phyloP scores from a whole-genome alignment of 2,329 filamentous ascomycete genomes.

The Dothiorella sarmentorum region DNA sequence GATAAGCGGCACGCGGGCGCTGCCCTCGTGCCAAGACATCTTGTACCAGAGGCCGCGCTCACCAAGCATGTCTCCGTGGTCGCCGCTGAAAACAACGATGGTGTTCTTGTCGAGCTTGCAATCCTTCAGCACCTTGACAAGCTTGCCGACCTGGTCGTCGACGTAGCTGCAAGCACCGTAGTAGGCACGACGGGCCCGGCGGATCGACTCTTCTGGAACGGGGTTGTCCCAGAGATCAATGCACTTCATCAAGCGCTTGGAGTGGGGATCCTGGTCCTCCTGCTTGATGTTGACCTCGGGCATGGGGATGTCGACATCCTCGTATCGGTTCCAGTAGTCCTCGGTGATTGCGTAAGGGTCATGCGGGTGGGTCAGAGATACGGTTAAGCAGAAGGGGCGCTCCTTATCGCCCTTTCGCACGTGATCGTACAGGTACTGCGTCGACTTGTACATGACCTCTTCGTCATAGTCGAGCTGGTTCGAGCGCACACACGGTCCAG shows the following conservation, averaged over 20 bases:
- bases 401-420: constrained; percentile 70
- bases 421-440: constrained; percentile 86
- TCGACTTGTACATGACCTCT: constrained; percentile 89
- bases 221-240: constrained; percentile 82
- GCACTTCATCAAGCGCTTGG: constrained; percentile 79
- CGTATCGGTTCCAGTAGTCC: constrained; percentile 91
- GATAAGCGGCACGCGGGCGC: constrained; percentile 82
- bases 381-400: constrained; percentile 80
- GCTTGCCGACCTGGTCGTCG: constrained; percentile 83
- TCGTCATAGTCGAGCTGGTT: constrained; percentile 97
- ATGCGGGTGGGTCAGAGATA: constrained; percentile 91
- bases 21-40: constrained; percentile 95
- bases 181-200: constrained; percentile 80
- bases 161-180: constrained; percentile 93
- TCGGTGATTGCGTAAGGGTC: constrained; percentile 93
- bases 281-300: constrained; percentile 75
- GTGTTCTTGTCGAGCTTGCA: constrained; percentile 81
- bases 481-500: constrained; percentile 81
- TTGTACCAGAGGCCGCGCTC: constrained; percentile 94
- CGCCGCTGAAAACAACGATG: constrained; percentile 86
- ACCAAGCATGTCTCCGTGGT: constrained; percentile 94
- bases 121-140: constrained; percentile 73
- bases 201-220: constrained; percentile 81
- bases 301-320: constrained; percentile 80
- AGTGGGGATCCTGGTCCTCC: constrained; percentile 81